Conservation (phyloP, 805 yeast genomes). For the Kregervanrija fluxuum region DNA sequence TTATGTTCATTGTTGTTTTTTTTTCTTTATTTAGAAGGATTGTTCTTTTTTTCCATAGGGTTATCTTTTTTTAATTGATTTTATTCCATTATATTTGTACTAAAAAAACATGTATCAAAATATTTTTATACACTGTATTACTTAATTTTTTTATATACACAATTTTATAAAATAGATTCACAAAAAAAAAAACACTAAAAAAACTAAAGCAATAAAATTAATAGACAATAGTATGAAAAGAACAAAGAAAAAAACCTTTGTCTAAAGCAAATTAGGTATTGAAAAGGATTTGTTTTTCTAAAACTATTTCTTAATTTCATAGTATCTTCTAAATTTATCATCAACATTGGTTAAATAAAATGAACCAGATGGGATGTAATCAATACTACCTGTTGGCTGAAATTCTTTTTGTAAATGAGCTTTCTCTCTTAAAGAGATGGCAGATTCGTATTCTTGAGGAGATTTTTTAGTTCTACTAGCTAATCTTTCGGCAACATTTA, state of each 20-base stretch:
- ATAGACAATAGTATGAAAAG: background rate
- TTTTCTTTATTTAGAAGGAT: background rate
- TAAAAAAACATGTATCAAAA: background rate
- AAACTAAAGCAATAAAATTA: background rate
- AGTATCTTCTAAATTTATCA: slow-evolving; percentile 81
- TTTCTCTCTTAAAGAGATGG: slow-evolving; percentile 79
- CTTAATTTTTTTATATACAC: background rate
- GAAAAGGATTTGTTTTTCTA: too few relatives aligned
- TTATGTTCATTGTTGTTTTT: background rate
- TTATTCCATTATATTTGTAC: too few relatives aligned
- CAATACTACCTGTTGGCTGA: slow-evolving; percentile 75
- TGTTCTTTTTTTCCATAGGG: background rate
- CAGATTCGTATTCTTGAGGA: slow-evolving; percentile 77
- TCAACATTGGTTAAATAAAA: slow-evolving; percentile 81
- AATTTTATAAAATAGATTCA: background rate
- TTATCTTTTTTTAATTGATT: background rate
- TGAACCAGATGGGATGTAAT: slow-evolving; percentile 62
- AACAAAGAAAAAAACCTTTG: slow-evolving; percentile 1
- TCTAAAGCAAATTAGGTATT: too few relatives aligned
- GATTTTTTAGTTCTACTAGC: slow-evolving; percentile 55
- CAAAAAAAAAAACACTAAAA: background rate
- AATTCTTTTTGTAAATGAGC: slow-evolving; percentile 77
- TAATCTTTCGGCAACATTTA: slow-evolving; percentile 64
- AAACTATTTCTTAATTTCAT: slow-evolving; percentile 54
- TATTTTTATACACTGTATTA: background rate